phyloP scores from a whole-genome alignment of 2,329 filamentous ascomycete genomes.

The Fusarium graminum region DNA sequence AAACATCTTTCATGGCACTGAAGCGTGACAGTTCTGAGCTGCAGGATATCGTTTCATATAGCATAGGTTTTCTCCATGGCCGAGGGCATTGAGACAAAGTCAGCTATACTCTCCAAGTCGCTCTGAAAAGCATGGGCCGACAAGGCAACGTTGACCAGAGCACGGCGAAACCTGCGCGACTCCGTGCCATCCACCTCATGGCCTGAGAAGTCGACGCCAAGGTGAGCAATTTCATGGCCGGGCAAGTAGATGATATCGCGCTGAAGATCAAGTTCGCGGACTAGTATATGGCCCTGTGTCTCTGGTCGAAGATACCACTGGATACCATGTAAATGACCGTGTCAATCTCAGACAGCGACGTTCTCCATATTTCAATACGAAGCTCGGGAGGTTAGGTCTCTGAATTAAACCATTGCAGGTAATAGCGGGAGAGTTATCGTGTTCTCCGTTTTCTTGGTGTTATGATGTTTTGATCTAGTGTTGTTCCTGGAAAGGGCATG shows the following conservation, averaged over 20 bases:
- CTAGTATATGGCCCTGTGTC: background rate
- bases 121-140: background rate
- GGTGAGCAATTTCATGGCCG: background rate
- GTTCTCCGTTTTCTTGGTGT: background rate
- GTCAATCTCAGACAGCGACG: background rate
- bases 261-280: background rate
- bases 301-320: slow-evolving; percentile 4
- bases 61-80: background rate
- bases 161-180: background rate
- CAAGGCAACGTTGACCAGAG: slow-evolving; percentile 1
- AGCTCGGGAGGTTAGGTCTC: background rate
- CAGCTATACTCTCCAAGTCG: background rate
- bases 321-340: background rate
- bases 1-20: background rate
- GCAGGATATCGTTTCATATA: slow-evolving; percentile 6
- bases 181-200: background rate
- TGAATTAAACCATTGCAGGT: background rate
- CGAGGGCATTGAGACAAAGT: background rate
- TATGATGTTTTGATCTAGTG: background rate
- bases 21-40: background rate
- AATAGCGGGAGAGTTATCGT: background rate
- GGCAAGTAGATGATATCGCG: slow-evolving; percentile 7
- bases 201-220: background rate
- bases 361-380: background rate
- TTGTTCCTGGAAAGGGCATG: no score